Conservation (phyloP, 345 rosid species). For the Gossypium arboreum region DNA sequence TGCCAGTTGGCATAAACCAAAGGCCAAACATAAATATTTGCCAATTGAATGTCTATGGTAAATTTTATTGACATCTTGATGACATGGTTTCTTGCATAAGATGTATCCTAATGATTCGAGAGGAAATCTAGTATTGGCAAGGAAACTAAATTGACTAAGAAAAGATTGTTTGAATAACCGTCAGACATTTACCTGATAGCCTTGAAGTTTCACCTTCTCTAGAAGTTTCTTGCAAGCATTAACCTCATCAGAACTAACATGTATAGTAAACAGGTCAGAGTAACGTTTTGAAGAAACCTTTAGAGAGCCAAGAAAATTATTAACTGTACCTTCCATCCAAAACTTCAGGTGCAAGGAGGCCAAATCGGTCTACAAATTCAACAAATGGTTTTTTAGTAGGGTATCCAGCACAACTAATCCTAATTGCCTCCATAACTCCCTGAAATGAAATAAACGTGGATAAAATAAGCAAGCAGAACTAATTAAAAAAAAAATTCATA, state of each 20-base stretch:
- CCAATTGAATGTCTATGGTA: not conserved
- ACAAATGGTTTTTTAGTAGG: conserved; percentile 87
- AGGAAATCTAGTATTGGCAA: conserved; percentile 8
- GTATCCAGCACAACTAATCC: conserved; percentile 97
- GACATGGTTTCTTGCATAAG: not conserved
- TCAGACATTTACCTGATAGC: conserved; percentile 67
- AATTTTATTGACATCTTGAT: not conserved
- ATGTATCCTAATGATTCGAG: not conserved
- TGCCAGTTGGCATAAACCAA: conserved; percentile 1
- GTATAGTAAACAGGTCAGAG: conserved; percentile 22
- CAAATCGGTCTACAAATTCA: conserved; percentile 81
- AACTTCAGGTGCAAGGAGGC: conserved; percentile 76
- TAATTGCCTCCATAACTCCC: conserved; percentile 99
- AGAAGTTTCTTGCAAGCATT: conserved; percentile 87
- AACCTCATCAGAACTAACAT: conserved; percentile 65
- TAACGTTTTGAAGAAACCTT: conserved; percentile 7
- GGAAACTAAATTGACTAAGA: not conserved
- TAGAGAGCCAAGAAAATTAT: conserved; percentile 17
- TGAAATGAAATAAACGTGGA: conserved; percentile 25
- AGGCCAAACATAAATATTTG: conserved; percentile 1
- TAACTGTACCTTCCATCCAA: conserved; percentile 63
- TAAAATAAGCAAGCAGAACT: conserved; percentile 14
- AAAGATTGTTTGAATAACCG: conserved; percentile 13
- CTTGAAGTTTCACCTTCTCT: conserved; percentile 73
- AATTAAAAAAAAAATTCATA: conserved; percentile 9